Evolutionary conservation across 2,329 filamentous ascomycete genomes (phyloP), one percentile per base, ranked within the genome.

Genomic region (Aotearoamyces nothofagi): DNA sequence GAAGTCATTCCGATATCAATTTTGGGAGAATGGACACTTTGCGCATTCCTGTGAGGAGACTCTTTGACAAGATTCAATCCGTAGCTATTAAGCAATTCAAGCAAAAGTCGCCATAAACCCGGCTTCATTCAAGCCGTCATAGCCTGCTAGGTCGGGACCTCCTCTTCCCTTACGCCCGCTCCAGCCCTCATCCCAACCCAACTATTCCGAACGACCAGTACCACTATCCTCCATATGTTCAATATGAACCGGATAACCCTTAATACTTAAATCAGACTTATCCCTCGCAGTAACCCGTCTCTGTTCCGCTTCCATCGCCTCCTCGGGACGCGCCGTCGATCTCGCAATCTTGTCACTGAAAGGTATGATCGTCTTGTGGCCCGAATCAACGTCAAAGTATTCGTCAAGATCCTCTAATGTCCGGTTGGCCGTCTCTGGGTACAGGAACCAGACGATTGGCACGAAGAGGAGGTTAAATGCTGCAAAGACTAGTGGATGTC

Each of bases 401-500:
- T 37, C 30, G 17, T 39, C 35, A 15, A 39, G 29, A 31, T 52
- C 47, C 17, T 46, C 43, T 4, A 46, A 29, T 3, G 41, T 38
- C 5, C 41, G 31, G 22, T 42, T 42, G 5, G 32, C 30, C 2
- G 43, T 44, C 33, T 39, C 42, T 6, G 38, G 41, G 19, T 43
- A 45, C 19, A 41, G 34, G 27, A 42, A 44, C 34, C 39, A 43
- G 15, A 40, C 39, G 24, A 43, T 11, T 8, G 41, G 42, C 5
- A 45, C 23, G 22, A 44, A 40, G 15, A 36, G 32, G 2, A 46
- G 34, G 22, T 40, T 39, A 26, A 77, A 71, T 25, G 69, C 60
- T 5, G 70, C 70, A 41, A 77, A 78, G 39, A 52, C 47, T 51
- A 19, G 4, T 11, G 17, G 2, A 11, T 9, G 17, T 33, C 11